Conservation (phyloP, 176 grass and related monocot genomes). For the Phoenix dactylifera region DNA sequence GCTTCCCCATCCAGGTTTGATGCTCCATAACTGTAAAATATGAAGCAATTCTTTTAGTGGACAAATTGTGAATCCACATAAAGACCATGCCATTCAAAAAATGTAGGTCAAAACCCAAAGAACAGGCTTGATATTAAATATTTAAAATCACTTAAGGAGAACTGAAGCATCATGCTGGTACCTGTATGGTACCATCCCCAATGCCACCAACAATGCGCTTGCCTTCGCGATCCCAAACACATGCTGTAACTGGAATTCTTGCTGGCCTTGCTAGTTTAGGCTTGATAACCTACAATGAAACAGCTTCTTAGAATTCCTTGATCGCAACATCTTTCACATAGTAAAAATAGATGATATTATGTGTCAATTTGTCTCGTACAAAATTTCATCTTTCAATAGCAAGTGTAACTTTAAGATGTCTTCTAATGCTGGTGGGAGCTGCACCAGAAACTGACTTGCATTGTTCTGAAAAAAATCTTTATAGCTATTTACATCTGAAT, state of each 20-base stretch:
- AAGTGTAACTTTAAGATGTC: too few relatives aligned
- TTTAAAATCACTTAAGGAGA: too few relatives aligned
- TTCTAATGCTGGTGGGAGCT: too few relatives aligned
- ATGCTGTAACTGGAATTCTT: conserved; percentile 77
- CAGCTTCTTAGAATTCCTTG: background rate
- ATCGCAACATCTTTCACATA: background rate
- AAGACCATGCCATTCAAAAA: too few relatives aligned
- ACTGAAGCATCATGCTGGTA: conserved; percentile 2
- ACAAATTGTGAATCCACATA: too few relatives aligned
- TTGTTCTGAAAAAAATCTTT: too few relatives aligned
- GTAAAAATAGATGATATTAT: too few relatives aligned
- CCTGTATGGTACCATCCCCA: conserved; percentile 95
- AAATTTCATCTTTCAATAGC: too few relatives aligned
- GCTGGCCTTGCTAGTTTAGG: conserved; percentile 75
- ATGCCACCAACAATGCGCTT: conserved; percentile 81
- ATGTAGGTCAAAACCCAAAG: background rate
- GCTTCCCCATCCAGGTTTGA: conserved; percentile 97
- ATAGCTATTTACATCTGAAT: too few relatives aligned
- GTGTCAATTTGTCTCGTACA: too few relatives aligned
- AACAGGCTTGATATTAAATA: background rate
- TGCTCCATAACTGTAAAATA: conserved; percentile 64
- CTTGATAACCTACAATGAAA: conserved; percentile 69
- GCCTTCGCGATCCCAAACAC: conserved; percentile 92
- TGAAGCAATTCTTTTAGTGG: background rate
- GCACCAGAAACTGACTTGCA: too few relatives aligned